Conservation (phyloP, 352 stramenopile species). For the Thraustochytrium sp. region DNA sequence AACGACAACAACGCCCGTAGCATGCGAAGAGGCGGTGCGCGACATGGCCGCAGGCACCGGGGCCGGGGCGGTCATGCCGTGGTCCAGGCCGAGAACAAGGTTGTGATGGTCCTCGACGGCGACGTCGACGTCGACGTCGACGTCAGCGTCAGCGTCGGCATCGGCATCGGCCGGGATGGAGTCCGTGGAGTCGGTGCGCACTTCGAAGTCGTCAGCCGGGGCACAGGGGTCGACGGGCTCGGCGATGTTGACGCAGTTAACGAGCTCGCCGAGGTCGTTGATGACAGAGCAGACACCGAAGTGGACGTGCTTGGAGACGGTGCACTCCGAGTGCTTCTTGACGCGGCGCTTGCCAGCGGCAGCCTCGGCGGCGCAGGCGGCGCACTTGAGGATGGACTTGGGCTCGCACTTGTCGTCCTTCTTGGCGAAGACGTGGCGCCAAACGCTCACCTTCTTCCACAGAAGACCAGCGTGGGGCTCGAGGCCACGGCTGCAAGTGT, state of each 20-base stretch:
- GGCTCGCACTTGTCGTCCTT: neutral
- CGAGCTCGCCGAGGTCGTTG: neutral
- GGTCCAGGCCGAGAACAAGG: no score
- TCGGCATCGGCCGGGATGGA: no score
- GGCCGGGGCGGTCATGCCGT: no score
- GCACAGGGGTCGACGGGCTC: no score
- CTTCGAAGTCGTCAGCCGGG: no score
- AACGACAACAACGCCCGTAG: no score
- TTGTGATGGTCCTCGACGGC: no score
- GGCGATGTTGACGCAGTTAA: neutral
- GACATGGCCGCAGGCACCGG: no score
- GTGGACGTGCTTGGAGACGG: neutral
- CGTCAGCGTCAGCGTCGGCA: no score
- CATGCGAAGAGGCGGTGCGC: no score
- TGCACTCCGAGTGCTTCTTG: neutral
- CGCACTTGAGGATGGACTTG: neutral
- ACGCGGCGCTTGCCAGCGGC: neutral
- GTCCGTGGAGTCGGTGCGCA: no score
- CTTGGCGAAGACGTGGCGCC: neutral
- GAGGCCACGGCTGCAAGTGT: neutral
- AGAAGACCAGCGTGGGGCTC: neutral
- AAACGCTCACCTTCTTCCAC: neutral
- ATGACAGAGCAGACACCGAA: conserved; percentile 7
- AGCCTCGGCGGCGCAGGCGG: neutral
- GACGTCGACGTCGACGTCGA: no score